Evolutionary conservation across 2,329 filamentous ascomycete species (phyloP).

Genomic region (Mycocentrospora acerina): DNA sequence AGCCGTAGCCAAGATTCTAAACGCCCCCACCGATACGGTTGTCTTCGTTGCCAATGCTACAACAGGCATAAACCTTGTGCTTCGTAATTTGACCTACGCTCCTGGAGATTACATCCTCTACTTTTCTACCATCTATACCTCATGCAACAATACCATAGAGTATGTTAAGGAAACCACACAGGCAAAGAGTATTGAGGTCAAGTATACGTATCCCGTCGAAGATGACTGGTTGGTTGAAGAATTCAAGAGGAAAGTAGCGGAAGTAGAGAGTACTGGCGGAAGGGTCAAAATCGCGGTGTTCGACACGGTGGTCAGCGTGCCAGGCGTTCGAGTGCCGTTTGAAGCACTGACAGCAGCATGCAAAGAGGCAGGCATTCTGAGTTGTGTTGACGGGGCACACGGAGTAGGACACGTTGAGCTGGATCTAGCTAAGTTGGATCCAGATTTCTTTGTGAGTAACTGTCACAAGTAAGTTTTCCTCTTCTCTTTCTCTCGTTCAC

Average conservation of each 20-base stretch:
- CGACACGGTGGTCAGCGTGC: slow-evolving; percentile 77
- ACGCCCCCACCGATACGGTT: slow-evolving; percentile 64
- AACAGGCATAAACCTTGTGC: slow-evolving; percentile 72
- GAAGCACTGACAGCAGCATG: slow-evolving; percentile 66
- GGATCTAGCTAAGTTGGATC: slow-evolving; percentile 65
- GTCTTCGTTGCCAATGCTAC: slow-evolving; percentile 85
- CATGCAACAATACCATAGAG: slow-evolving; percentile 71
- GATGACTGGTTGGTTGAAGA: slow-evolving; percentile 65
- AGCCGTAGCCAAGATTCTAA: slow-evolving; percentile 62
- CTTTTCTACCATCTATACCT: slow-evolving; percentile 78
- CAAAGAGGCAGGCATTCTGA: slow-evolving; percentile 66
- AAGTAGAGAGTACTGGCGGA: slow-evolving; percentile 58
- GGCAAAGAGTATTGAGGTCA: slow-evolving; percentile 55
- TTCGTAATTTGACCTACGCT: slow-evolving; percentile 72
- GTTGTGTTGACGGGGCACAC: slow-evolving; percentile 82
- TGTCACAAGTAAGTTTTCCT: slow-evolving; percentile 47
- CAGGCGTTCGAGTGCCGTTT: slow-evolving; percentile 79
- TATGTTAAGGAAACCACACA: slow-evolving; percentile 70
- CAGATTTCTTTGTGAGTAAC: slow-evolving; percentile 87
- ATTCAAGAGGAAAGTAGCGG: slow-evolving; percentile 62
- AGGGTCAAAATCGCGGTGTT: slow-evolving; percentile 70
- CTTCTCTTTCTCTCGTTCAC: neutral
- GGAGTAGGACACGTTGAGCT: slow-evolving; percentile 76
- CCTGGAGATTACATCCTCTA: slow-evolving; percentile 74
- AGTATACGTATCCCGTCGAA: slow-evolving; percentile 67